phyloP scores from a whole-genome alignment of 164 flowering plant genomes.

The Cinnamomum micranthum region DNA sequence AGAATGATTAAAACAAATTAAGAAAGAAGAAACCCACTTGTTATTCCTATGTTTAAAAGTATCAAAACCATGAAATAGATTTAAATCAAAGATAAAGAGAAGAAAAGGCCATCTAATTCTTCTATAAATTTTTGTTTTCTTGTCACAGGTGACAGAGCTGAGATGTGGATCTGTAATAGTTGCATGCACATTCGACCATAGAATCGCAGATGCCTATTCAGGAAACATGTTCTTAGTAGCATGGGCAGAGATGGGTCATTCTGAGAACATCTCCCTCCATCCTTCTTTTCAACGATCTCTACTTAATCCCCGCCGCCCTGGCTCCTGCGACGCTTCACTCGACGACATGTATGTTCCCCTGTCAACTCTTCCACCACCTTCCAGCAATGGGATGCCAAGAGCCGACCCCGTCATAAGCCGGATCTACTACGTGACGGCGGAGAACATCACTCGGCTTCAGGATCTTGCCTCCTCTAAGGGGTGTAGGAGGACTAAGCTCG shows the following conservation, averaged over 20 bases:
- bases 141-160: slow-evolving; percentile 31
- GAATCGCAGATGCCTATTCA: slow-evolving; percentile 56
- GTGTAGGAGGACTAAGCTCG: slow-evolving; percentile 10
- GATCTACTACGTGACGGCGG: slow-evolving; percentile 8
- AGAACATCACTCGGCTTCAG: slow-evolving; percentile 7
- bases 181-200: slow-evolving; percentile 50
- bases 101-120: too few relatives aligned
- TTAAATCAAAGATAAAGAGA: too few relatives aligned
- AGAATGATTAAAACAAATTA: too few relatives aligned
- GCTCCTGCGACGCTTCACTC: slow-evolving; percentile 3
- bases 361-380: slow-evolving; percentile 5
- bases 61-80: background rate
- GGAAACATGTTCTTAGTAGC: slow-evolving; percentile 44
- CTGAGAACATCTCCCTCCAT: slow-evolving; percentile 9
- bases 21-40: too few relatives aligned
- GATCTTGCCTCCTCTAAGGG: background rate
- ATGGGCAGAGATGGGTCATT: slow-evolving; percentile 39
- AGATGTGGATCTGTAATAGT: slow-evolving; percentile 52
- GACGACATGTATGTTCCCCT: slow-evolving; percentile 7
- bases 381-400: background rate
- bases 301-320: slow-evolving; percentile 12
- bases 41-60: background rate
- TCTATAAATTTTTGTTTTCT: too few relatives aligned
- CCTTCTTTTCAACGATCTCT: slow-evolving; percentile 16
- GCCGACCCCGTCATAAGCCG: slow-evolving; percentile 10